Conservation (phyloP, 352 stramenopile genomes). For the Globisporangium polare region DNA sequence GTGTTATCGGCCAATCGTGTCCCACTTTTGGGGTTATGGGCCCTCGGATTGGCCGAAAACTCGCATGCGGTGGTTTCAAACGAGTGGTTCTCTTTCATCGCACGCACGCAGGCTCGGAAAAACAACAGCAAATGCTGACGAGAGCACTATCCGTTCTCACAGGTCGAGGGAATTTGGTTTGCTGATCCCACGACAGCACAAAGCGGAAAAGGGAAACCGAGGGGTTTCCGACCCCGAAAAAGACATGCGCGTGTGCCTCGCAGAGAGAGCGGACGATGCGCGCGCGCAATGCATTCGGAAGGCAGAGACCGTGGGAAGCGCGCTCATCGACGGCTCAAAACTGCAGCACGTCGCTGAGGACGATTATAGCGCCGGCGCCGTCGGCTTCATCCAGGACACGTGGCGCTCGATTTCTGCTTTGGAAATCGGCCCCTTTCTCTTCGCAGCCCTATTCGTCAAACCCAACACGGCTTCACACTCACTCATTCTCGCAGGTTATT, state of each 20-base stretch:
- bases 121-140: constrained; percentile 10
- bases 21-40: neutral
- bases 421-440: neutral
- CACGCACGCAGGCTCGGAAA: neutral
- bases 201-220: neutral
- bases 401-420: constrained; percentile 13
- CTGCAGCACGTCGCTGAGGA: neutral
- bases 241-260: neutral
- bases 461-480: constrained; percentile 2
- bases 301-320: neutral
- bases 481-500: neutral
- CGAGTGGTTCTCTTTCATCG: constrained; percentile 47
- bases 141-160: constrained; percentile 5
- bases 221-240: neutral
- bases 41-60: constrained; percentile 38
- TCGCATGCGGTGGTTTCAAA: constrained; percentile 28
- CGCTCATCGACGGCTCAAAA: neutral
- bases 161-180: neutral
- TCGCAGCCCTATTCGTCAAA: constrained; percentile 9
- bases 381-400: constrained; percentile 1
- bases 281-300: neutral
- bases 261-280: neutral
- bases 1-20: constrained; percentile 24
- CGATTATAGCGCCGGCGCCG: neutral
- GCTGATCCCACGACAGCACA: neutral